Evolutionary conservation across 23 red algal species (phyloP), one percentile per base, ranked within the genome.

Genomic region (Chondrus crispus): DNA sequence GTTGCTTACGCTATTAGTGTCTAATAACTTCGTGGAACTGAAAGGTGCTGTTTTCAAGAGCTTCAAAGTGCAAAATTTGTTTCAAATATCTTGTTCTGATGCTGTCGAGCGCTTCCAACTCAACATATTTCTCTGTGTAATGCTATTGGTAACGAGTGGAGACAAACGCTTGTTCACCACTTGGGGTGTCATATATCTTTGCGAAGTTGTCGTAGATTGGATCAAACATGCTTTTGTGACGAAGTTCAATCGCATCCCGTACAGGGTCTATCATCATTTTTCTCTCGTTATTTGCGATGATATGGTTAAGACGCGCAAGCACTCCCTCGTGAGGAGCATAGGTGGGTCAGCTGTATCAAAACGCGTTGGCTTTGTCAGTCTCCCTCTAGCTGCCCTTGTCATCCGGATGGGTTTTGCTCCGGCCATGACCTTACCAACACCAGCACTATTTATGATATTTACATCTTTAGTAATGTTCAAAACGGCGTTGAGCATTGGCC

Each of bases 11-110:
- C 64, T 98, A 52, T 78, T 98, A 22, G 87, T 98, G 22, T 94
- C 91, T 35, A 98, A 98, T 71, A 94, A 98, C 81, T 98, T 98
- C 93, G 93, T 98, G 14, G 96, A 98, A 81, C 92, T 98, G 44
- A 98, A 98, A 74, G 91, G 88, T 32, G 44, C 88, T 20, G 96
- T 89, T 42, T 93, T 98, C 66, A 98, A 98, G 69, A 81, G 85
- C 28, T 95, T 89, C 41, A 86, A 93, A 80, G 77, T 98, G 2
- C 81, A 82, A 42, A 94, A 98, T 54, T 14, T 98, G 2, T 98
- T 98, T 51, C 96, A 98, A 52, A 94, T 98, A 49, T 72, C 91
- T 57, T 95, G 91, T 43, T 82, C 92, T 9, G 96, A 98, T 76
- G 92, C 96, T 2, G 96, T 98, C 22, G 92, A 95, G 50, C 52